Percentiles rank a stretch among this genome's conserved stretches.
These are phyloP conservation scores for Taphrina confusa DNA, from an alignment of 1,139 yeast genomes.

Conservation along the genomic window DNA sequence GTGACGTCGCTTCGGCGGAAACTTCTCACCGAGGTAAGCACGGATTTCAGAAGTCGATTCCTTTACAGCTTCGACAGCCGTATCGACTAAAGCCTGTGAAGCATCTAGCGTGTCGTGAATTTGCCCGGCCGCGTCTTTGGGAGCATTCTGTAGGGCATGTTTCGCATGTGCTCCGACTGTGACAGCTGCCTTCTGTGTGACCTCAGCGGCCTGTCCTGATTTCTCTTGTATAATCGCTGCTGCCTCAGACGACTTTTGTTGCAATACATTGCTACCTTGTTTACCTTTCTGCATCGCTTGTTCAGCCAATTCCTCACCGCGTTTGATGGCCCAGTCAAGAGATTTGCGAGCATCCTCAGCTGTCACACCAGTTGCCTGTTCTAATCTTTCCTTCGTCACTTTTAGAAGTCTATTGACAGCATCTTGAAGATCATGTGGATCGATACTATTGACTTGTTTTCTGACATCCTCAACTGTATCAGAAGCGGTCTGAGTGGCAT, in stretches of 20 bases:
- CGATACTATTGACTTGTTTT: neutral
- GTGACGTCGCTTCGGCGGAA: conserved; percentile 24
- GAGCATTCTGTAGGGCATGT: conserved; percentile 29
- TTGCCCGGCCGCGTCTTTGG: conserved; percentile 28
- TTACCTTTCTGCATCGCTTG: conserved; percentile 15
- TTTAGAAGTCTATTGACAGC: conserved; percentile 18
- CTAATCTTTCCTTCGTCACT: conserved; percentile 9
- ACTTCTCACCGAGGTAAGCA: conserved; percentile 19
- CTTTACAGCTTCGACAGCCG: conserved; percentile 25
- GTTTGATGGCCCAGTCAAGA: conserved; percentile 22
- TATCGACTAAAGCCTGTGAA: conserved; percentile 17
- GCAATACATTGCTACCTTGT: conserved; percentile 6
- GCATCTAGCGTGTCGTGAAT: conserved; percentile 32
- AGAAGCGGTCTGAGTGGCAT: neutral
- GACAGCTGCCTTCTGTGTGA: conserved; percentile 19
- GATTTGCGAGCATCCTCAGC: conserved; percentile 21
- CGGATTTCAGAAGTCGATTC: conserved; percentile 31
- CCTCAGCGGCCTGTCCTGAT: conserved; percentile 14
- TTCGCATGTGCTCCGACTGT: conserved; percentile 29
- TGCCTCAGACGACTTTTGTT: conserved; percentile 18
- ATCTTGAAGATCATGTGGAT: conserved; percentile 18
- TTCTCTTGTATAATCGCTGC: conserved; percentile 12
- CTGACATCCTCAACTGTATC: conserved; percentile 1
- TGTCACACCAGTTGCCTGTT: conserved; percentile 25
- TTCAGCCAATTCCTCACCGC: conserved; percentile 26